Conservation (phyloP, 768 basidiomycete species). For the Macrolepiota dolichaula region DNA sequence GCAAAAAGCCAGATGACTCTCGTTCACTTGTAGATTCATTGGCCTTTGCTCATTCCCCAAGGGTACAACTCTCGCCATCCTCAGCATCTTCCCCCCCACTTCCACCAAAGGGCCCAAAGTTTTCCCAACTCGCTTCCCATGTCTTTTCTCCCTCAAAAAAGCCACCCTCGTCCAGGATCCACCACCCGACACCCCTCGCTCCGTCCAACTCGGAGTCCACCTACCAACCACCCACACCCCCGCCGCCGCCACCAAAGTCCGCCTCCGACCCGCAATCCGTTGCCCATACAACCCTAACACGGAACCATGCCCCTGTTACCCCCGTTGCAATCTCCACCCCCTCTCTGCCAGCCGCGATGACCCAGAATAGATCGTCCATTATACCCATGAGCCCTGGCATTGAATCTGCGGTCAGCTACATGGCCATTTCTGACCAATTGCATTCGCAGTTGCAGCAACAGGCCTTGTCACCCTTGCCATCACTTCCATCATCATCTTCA, state of each 20-base stretch:
- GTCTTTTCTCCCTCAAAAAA: conserved; percentile 26
- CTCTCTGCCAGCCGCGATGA: conserved; percentile 5
- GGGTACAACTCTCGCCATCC: conserved; percentile 18
- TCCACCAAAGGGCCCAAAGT: conserved; percentile 20
- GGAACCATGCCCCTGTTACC: conserved; percentile 15
- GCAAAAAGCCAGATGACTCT: conserved; percentile 37
- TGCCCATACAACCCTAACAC: conserved; percentile 11
- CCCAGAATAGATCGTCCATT: conserved; percentile 43
- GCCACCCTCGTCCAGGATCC: conserved; percentile 21
- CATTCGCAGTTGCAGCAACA: conserved; percentile 12
- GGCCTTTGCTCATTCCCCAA: conserved; percentile 9
- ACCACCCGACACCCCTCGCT: neutral
- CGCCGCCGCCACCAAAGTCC: conserved; percentile 26
- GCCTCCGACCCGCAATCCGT: conserved; percentile 16
- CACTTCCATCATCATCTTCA: neutral
- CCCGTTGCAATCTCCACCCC: conserved; percentile 1
- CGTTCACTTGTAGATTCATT: neutral
- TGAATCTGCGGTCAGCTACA: conserved; percentile 54
- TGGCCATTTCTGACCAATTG: conserved; percentile 31
- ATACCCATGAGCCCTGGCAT: conserved; percentile 57
- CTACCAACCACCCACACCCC: conserved; percentile 26
- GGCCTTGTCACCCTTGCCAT: conserved; percentile 1
- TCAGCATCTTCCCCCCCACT: conserved; percentile 18
- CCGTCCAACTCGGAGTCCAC: conserved; percentile 26
- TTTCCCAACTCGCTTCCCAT: conserved; percentile 33